Percentiles rank a stretch among this genome's conserved stretches.
These are phyloP conservation scores for Penicillium cosmopolitanum DNA, from an alignment of 495 filamentous ascomycete genomes.

Conservation along the genomic window DNA sequence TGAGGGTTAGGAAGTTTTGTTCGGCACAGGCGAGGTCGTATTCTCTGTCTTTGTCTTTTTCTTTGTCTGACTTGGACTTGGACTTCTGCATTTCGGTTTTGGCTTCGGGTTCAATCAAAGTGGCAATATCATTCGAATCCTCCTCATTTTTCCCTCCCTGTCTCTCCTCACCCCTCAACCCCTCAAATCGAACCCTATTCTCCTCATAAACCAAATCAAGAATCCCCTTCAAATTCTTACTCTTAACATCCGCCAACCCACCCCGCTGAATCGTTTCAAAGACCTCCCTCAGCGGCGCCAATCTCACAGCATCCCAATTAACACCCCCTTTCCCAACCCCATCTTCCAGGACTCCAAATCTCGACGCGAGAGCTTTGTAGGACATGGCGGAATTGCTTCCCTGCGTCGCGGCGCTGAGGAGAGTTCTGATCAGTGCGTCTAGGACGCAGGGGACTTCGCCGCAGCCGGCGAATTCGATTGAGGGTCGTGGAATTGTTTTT, in stretches of 20 bases:
- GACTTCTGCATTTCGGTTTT: background rate
- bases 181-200: slow-evolving; percentile 34
- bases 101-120: slow-evolving; percentile 21
- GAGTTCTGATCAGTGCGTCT: slow-evolving; percentile 82
- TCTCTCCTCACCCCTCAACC: background rate
- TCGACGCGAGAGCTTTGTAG: slow-evolving; percentile 69
- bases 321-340: slow-evolving; percentile 77
- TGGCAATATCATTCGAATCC: slow-evolving; percentile 37
- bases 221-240: slow-evolving; percentile 77
- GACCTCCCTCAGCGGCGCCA: slow-evolving; percentile 63
- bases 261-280: slow-evolving; percentile 73
- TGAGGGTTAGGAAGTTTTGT: slow-evolving; percentile 67
- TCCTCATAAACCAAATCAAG: slow-evolving; percentile 80
- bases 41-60: slow-evolving; percentile 42
- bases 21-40: slow-evolving; percentile 58
- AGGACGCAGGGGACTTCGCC: slow-evolving; percentile 92
- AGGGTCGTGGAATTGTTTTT: slow-evolving; percentile 70
- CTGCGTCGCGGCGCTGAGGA: slow-evolving; percentile 76
- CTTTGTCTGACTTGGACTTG: slow-evolving; percentile 14
- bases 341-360: slow-evolving; percentile 65
- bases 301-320: slow-evolving; percentile 82
- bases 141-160: background rate
- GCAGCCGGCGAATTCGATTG: slow-evolving; percentile 81
- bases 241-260: slow-evolving; percentile 70
- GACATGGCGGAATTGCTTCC: slow-evolving; percentile 67